These are phyloP conservation scores for Zanthoxylum bungeanum DNA, from an alignment of 345 rosid species.

Conservation along the genomic window DNA sequence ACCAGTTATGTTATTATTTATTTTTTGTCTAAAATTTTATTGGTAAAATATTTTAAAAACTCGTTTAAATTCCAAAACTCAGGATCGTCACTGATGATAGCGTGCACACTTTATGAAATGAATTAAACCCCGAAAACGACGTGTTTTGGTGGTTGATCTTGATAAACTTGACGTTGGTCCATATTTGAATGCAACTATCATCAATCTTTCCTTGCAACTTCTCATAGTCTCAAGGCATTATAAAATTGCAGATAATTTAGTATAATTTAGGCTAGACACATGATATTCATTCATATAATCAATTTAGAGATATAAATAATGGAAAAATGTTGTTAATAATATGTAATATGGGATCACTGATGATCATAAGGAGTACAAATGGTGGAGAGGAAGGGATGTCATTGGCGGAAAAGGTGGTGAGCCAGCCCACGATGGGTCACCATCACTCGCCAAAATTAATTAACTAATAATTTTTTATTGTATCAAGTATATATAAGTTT, in stretches of 20 bases:
- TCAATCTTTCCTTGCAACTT: no score
- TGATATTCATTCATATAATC: neutral
- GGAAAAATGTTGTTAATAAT: neutral
- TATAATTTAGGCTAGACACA: no score
- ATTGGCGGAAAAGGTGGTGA: neutral
- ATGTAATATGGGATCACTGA: neutral
- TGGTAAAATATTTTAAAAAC: no score
- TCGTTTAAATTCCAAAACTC: no score
- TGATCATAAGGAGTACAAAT: neutral
- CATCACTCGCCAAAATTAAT: slow-evolving; percentile 3
- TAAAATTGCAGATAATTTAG: slow-evolving; percentile 50
- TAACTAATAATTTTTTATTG: neutral
- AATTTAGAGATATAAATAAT: neutral
- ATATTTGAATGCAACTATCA: slow-evolving; percentile 9
- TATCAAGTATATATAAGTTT: no score
- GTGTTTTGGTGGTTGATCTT: slow-evolving; percentile 14
- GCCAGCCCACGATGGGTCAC: neutral
- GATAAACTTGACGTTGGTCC: slow-evolving; percentile 4
- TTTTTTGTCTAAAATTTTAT: no score
- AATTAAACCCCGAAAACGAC: slow-evolving; percentile 5
- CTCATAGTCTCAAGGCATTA: neutral
- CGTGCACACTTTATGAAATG: neutral
- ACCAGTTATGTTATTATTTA: no score
- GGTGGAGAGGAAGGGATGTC: neutral
- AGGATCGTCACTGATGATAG: no score